phyloP scores from a whole-genome alignment of 768 basidiomycete species.

The Coprinopsis sp. region DNA sequence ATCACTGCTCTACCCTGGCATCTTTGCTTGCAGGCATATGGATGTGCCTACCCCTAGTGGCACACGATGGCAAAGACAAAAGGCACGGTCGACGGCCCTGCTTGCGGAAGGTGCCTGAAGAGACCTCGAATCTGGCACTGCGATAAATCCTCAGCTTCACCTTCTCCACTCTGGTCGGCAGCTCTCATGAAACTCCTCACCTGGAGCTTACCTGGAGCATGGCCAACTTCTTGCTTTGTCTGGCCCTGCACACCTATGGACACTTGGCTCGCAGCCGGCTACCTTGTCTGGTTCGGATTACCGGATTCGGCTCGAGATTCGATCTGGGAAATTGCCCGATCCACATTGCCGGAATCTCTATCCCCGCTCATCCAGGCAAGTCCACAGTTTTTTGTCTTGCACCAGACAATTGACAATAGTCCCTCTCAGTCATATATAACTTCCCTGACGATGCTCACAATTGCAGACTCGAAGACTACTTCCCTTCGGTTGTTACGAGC shows the following conservation, averaged over 20 bases:
- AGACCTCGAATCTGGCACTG: too few relatives aligned
- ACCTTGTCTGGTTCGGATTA: conserved; percentile 3
- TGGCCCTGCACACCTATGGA: conserved; percentile 1
- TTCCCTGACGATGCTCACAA: conserved; percentile 4
- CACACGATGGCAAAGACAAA: conserved; percentile 9
- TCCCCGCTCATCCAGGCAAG: conserved; percentile 1
- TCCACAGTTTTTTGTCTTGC: conserved; percentile 10
- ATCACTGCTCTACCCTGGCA: background rate
- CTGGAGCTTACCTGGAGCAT: conserved; percentile 8
- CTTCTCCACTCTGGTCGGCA: conserved; percentile 8
- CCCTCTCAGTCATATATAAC: conserved; percentile 13
- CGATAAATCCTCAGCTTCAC: conserved; percentile 5
- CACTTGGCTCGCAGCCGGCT: conserved; percentile 2
- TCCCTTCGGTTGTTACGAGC: conserved; percentile 6
- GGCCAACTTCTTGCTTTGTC: too few relatives aligned
- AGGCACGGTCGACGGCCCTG: background rate
- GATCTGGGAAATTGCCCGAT: conserved; percentile 5
- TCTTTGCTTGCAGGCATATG: conserved; percentile 11
- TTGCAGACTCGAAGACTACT: conserved; percentile 8
- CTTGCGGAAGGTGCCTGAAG: background rate
- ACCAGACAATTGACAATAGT: conserved; percentile 10
- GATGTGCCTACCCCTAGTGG: conserved; percentile 10
- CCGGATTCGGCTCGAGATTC: conserved; percentile 3
- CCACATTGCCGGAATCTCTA: conserved; percentile 8
- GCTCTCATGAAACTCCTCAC: conserved; percentile 4